A percentile compares a stretch with the other conserved stretches of the same genome.
Evolutionary conservation across 495 filamentous ascomycete species (phyloP).

Genomic region (Talaromyces thailandensis): DNA sequence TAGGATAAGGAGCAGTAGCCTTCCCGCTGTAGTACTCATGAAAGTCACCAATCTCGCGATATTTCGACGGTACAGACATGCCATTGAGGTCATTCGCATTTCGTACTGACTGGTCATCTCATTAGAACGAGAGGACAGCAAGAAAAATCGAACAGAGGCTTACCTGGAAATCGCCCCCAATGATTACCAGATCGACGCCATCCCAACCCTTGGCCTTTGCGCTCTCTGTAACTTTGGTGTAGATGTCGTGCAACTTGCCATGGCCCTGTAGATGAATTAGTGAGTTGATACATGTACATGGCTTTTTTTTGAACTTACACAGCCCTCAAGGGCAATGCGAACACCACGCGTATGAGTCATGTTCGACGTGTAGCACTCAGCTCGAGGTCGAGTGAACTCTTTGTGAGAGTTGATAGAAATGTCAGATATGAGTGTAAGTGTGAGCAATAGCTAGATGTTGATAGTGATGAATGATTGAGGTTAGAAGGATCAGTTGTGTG

Average conservation of each 20-base stretch:
- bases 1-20: conserved; percentile 72
- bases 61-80: conserved; percentile 81
- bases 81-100: conserved; percentile 79
- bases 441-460: background rate
- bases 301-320: conserved; percentile 48
- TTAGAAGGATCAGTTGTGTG: background rate
- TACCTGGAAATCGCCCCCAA: conserved; percentile 87
- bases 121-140: conserved; percentile 7
- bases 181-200: conserved; percentile 73
- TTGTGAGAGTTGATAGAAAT: background rate
- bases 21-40: conserved; percentile 82
- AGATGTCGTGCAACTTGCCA: conserved; percentile 83
- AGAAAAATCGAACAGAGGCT: background rate
- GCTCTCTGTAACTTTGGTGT: conserved; percentile 58
- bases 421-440: background rate
- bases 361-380: background rate
- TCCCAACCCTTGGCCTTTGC: conserved; percentile 62
- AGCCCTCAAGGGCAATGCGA: conserved; percentile 66
- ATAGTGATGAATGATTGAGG: background rate
- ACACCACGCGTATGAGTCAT: conserved; percentile 13
- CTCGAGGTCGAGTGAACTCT: background rate
- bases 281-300: background rate
- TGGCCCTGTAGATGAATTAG: conserved; percentile 54
- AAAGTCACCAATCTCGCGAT: conserved; percentile 78
- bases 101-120: conserved; percentile 58